Conservation (phyloP, 257 asterid genomes). For the Solanum commersonii region DNA sequence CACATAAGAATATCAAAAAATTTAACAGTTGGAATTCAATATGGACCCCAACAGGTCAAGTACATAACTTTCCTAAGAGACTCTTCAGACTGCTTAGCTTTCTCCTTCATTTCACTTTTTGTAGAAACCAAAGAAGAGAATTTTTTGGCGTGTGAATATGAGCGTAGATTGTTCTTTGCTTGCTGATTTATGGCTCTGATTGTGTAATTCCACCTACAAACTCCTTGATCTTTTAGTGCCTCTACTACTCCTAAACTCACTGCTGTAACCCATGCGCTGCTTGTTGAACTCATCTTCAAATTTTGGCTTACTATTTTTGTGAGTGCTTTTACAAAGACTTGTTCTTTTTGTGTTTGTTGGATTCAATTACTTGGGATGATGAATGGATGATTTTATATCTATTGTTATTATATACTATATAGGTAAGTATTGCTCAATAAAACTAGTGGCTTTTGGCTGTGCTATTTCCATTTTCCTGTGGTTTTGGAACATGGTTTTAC, state of each 20-base stretch:
- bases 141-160: not conserved
- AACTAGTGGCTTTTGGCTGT: not conserved
- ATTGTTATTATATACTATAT: not conserved
- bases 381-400: not conserved
- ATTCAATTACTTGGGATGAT: not conserved
- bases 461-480: not conserved
- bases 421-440: not conserved
- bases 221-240: slow-evolving; percentile 18
- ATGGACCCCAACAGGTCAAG: slow-evolving; percentile 26
- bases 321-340: not conserved
- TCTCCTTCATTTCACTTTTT: not conserved
- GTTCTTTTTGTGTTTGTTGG: not conserved
- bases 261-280: slow-evolving; percentile 19
- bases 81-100: slow-evolving; percentile 7
- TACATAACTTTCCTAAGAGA: slow-evolving; percentile 16
- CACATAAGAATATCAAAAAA: not conserved
- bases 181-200: not conserved
- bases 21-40: not conserved
- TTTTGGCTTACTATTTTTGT: not conserved
- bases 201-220: slow-evolving; percentile 12
- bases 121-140: not conserved
- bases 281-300: slow-evolving; percentile 7
- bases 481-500: not conserved
- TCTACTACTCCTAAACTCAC: slow-evolving; percentile 5
- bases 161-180: not conserved